phyloP scores from a whole-genome alignment of 176 grass and related monocot species.

The Raddia guianensis region DNA sequence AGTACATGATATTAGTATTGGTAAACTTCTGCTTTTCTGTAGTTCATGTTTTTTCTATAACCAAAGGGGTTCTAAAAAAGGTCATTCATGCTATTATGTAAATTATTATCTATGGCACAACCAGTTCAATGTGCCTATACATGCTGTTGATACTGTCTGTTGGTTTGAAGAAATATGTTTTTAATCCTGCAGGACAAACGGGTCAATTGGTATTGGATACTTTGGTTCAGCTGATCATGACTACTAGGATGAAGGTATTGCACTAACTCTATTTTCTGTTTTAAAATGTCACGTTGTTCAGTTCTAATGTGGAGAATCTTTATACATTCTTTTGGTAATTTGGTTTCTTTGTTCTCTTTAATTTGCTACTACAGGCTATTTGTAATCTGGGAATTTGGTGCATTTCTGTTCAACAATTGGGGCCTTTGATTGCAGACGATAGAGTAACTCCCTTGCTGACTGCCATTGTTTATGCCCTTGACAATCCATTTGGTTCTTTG shows the following conservation, averaged over 20 bases:
- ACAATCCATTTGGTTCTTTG: constrained; percentile 87
- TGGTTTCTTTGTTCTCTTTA: constrained; percentile 23
- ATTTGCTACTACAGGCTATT: constrained; percentile 51
- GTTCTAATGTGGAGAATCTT: constrained; percentile 3
- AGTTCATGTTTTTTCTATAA: not conserved
- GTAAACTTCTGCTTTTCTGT: not conserved
- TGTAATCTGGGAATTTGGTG: constrained; percentile 93
- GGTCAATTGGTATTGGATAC: constrained; percentile 53
- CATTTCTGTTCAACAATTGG: constrained; percentile 74
- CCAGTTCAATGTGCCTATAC: not conserved
- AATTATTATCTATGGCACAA: not conserved
- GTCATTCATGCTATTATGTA: not conserved
- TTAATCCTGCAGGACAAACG: constrained; percentile 48
- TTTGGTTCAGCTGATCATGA: constrained; percentile 67
- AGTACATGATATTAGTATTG: not conserved
- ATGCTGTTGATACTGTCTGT: not conserved
- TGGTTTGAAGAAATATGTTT: not conserved
- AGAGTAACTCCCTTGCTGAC: constrained; percentile 39
- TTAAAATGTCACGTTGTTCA: constrained; percentile 2
- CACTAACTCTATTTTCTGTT: not conserved
- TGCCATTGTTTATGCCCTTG: constrained; percentile 67
- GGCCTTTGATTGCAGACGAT: constrained; percentile 46
- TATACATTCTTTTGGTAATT: constrained; percentile 5
- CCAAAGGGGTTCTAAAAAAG: not conserved
- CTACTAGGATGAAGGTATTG: constrained; percentile 71